Percentiles rank a stretch among this genome's conserved stretches.
Conservation (phyloP, 257 asterid genomes). For the Primulina eburnea region DNA sequence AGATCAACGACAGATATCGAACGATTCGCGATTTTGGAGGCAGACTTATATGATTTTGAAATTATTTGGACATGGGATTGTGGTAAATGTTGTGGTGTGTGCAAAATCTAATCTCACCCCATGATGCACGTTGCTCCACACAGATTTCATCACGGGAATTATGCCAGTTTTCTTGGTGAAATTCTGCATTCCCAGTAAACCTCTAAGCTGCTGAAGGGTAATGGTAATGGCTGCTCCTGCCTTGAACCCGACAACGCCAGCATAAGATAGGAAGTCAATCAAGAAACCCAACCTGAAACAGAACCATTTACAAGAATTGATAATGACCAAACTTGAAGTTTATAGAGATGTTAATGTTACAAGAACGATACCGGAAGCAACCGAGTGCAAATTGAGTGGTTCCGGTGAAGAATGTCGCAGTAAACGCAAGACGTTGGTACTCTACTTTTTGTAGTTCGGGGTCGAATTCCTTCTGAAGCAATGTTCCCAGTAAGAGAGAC, state of each 20-base stretch:
- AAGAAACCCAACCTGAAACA: conserved; percentile 59
- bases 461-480: conserved; percentile 57
- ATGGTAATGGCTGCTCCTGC: conserved; percentile 78
- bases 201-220: conserved; percentile 73
- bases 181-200: conserved; percentile 53
- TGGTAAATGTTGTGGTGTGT: too few relatives aligned
- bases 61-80: too few relatives aligned
- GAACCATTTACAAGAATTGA: too few relatives aligned
- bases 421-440: conserved; percentile 62
- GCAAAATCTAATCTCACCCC: conserved; percentile 39
- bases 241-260: conserved; percentile 72
- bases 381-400: conserved; percentile 58
- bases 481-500: conserved; percentile 65
- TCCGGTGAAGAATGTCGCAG: conserved; percentile 79
- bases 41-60: too few relatives aligned
- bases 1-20: too few relatives aligned
- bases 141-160: conserved; percentile 68
- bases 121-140: conserved; percentile 42
- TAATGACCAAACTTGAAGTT: too few relatives aligned
- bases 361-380: conserved; percentile 47
- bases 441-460: conserved; percentile 44
- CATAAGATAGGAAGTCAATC: conserved; percentile 71
- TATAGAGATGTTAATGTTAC: too few relatives aligned
- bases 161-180: conserved; percentile 68
- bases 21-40: too few relatives aligned